phyloP scores from a whole-genome alignment of 768 basidiomycete species.

The Phaffia australis region DNA sequence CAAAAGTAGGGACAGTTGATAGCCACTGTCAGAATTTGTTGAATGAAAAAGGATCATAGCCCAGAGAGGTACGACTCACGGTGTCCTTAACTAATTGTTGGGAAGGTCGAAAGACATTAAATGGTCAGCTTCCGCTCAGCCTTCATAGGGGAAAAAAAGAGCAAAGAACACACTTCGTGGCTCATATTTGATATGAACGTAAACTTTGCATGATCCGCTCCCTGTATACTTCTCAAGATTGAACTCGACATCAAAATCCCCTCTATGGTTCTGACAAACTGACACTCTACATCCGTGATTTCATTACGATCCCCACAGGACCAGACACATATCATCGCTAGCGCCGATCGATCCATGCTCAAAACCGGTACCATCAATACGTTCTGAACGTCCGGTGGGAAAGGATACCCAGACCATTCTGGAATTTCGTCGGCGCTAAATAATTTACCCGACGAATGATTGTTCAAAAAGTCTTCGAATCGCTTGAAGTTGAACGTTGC shows the following conservation, averaged over 20 bases:
- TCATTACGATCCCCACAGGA: background rate
- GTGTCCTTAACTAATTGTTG: constrained; percentile 44
- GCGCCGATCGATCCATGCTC: background rate
- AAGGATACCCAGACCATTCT: background rate
- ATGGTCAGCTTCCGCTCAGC: no score
- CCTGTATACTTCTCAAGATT: background rate
- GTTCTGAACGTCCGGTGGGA: background rate
- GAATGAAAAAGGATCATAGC: no score
- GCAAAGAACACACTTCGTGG: no score
- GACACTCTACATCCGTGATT: background rate
- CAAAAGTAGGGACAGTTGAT: no score
- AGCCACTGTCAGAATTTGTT: no score
- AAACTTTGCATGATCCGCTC: no score
- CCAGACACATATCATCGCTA: background rate
- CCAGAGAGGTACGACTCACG: constrained; percentile 31
- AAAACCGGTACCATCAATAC: background rate
- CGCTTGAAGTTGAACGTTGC: no score
- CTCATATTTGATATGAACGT: no score
- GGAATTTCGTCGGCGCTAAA: background rate
- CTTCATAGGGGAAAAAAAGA: no score
- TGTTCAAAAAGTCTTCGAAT: background rate
- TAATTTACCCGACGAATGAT: background rate
- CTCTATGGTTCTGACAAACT: constrained; percentile 2
- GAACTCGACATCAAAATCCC: background rate
- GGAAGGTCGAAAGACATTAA: constrained; percentile 16